Conservation (phyloP, 2,329 filamentous ascomycete species). For the Fusarium gaditjirri region DNA sequence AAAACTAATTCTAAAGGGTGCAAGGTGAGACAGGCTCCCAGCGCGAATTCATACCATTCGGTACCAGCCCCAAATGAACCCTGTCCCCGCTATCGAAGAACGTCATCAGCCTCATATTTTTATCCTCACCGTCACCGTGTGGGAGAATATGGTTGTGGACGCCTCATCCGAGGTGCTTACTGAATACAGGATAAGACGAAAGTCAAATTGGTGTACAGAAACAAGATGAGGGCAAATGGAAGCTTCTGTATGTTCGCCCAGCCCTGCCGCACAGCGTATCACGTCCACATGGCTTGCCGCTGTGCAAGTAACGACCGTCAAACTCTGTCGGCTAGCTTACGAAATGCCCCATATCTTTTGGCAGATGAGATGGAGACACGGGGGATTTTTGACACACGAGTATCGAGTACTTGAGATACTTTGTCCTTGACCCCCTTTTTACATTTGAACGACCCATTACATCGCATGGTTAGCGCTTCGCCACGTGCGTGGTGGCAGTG, state of each 20-base stretch:
- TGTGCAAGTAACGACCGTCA: conserved; percentile 8
- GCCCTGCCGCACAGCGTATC: conserved; percentile 20
- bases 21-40: conserved; percentile 3
- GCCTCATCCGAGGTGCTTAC: conserved; percentile 14
- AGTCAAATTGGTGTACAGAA: conserved; percentile 6
- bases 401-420: conserved; percentile 36
- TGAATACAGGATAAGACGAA: conserved; percentile 5
- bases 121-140: conserved; percentile 9
- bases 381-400: conserved; percentile 11
- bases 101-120: conserved; percentile 22
- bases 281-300: conserved; percentile 27
- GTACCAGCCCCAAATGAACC: neutral
- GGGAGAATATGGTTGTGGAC: neutral
- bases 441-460: neutral
- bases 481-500: conserved; percentile 33
- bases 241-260: conserved; percentile 7
- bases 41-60: neutral
- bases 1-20: neutral
- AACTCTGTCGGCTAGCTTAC: conserved; percentile 14
- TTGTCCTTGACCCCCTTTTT: conserved; percentile 13
- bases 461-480: conserved; percentile 35
- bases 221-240: conserved; percentile 6
- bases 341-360: neutral
- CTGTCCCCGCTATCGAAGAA: neutral
- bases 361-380: neutral